phyloP scores from a whole-genome alignment of 768 basidiomycete species.

The Mycena kentingensis region DNA sequence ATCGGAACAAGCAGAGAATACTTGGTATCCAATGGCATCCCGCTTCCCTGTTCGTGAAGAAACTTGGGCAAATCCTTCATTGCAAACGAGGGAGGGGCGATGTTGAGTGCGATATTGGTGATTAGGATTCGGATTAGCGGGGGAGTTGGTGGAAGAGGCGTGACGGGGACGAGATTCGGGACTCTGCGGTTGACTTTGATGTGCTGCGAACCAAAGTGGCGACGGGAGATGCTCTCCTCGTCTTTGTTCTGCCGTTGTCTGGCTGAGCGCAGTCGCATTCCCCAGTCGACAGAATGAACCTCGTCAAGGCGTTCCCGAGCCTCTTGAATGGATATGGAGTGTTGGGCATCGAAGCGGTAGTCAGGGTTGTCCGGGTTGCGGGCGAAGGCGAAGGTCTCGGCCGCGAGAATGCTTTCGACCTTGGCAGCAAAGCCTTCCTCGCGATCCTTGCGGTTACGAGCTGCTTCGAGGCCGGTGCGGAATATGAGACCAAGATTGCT shows the following conservation, averaged over 20 bases:
- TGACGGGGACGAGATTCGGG: constrained; percentile 47
- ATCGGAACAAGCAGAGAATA: constrained; percentile 85
- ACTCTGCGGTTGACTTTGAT: constrained; percentile 32
- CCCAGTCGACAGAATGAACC: constrained; percentile 77
- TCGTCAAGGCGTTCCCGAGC: constrained; percentile 69
- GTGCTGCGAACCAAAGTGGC: constrained; percentile 42
- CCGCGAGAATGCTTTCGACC: constrained; percentile 60
- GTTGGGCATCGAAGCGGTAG: constrained; percentile 64
- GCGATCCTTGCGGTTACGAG: constrained; percentile 66
- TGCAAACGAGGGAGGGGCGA: constrained; percentile 64
- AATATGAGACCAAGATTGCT: constrained; percentile 72
- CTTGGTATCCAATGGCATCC: constrained; percentile 66
- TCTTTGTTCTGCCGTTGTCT: constrained; percentile 49
- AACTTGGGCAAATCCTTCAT: constrained; percentile 58
- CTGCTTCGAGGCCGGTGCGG: constrained; percentile 71
- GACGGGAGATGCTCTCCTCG: constrained; percentile 49
- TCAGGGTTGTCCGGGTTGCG: constrained; percentile 38
- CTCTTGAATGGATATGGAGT: constrained; percentile 69
- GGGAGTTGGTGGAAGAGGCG: constrained; percentile 39
- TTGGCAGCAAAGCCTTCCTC: constrained; percentile 83
- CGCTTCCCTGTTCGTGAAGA: constrained; percentile 64
- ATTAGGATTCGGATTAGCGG: constrained; percentile 75
- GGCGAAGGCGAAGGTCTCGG: constrained; percentile 36
- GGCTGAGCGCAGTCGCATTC: constrained; percentile 51
- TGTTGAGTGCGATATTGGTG: constrained; percentile 54